Percentiles rank a stretch among this genome's conserved stretches.
Conservation (phyloP, 108 stramenopile species). For the Nitzschia sp. region DNA sequence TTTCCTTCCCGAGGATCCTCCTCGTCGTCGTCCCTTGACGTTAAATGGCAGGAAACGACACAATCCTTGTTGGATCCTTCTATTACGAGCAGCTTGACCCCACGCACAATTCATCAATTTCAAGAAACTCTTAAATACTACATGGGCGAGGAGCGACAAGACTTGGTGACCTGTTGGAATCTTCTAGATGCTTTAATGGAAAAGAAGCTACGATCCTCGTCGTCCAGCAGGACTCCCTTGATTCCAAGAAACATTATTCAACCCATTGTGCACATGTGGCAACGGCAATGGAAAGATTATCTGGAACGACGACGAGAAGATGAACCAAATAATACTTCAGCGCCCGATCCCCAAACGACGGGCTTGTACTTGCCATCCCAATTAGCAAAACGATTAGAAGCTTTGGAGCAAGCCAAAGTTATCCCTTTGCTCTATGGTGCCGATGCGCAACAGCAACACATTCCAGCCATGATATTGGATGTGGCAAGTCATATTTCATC, state of each 20-base stretch:
- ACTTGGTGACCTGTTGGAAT: conserved; percentile 6
- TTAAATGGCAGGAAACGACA: conserved; percentile 10
- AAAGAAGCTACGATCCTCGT: background rate
- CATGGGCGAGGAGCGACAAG: background rate
- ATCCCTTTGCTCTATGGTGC: background rate
- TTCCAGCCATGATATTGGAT: conserved; percentile 29
- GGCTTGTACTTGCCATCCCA: background rate
- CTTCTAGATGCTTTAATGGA: background rate
- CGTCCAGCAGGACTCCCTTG: background rate
- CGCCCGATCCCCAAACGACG: background rate
- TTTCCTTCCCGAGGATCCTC: no score
- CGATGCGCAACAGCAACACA: background rate
- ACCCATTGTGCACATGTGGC: conserved; percentile 10
- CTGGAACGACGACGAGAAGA: background rate
- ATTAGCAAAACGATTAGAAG: background rate
- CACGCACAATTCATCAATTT: background rate
- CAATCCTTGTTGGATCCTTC: conserved; percentile 1
- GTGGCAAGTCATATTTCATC: conserved; percentile 17
- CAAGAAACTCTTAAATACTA: conserved; percentile 9
- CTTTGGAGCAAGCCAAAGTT: background rate
- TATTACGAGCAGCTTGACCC: background rate
- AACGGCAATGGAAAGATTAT: conserved; percentile 9
- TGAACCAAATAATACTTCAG: background rate
- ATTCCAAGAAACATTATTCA: background rate
- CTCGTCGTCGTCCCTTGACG: no score